These are phyloP conservation scores for Quillaja saponaria DNA, from an alignment of 306 rosid species.

Conservation along the genomic window DNA sequence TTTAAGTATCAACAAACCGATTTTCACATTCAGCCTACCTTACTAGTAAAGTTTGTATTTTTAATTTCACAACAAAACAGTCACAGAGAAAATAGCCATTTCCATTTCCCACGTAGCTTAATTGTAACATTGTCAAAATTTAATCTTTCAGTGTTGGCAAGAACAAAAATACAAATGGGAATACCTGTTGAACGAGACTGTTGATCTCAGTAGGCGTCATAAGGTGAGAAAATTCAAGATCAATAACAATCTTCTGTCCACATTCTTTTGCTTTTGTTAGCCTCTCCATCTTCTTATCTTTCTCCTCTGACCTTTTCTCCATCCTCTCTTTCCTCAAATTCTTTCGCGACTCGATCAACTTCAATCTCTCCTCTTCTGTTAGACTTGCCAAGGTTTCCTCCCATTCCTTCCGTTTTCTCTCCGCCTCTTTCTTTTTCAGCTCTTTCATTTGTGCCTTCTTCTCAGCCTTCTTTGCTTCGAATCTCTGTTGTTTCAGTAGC, in stretches of 20 bases:
- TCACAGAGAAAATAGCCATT: background rate
- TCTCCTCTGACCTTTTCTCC: conserved; percentile 66
- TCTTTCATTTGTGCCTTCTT: conserved; percentile 73
- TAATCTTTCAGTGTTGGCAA: too few species aligned
- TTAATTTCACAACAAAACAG: background rate
- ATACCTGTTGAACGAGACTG: conserved; percentile 90
- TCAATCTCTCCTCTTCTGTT: conserved; percentile 62
- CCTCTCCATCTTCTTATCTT: conserved; percentile 54
- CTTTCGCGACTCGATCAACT: conserved; percentile 65
- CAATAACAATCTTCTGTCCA: conserved; percentile 80
- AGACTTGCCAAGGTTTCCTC: conserved; percentile 56
- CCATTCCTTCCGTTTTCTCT: conserved; percentile 87
- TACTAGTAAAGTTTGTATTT: background rate
- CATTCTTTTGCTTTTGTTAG: conserved; percentile 44
- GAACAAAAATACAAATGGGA: too few species aligned
- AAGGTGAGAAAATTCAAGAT: conserved; percentile 74
- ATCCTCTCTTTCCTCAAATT: conserved; percentile 74
- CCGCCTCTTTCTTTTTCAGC: conserved; percentile 54
- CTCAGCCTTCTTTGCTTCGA: conserved; percentile 77
- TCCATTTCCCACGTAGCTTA: too few species aligned
- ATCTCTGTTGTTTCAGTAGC: conserved; percentile 62
- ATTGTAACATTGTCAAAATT: too few species aligned
- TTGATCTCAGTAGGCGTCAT: conserved; percentile 73
- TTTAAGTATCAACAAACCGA: background rate
- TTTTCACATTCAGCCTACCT: background rate